phyloP scores from a whole-genome alignment of 768 basidiomycete genomes.

The Megacollybia marginata region DNA sequence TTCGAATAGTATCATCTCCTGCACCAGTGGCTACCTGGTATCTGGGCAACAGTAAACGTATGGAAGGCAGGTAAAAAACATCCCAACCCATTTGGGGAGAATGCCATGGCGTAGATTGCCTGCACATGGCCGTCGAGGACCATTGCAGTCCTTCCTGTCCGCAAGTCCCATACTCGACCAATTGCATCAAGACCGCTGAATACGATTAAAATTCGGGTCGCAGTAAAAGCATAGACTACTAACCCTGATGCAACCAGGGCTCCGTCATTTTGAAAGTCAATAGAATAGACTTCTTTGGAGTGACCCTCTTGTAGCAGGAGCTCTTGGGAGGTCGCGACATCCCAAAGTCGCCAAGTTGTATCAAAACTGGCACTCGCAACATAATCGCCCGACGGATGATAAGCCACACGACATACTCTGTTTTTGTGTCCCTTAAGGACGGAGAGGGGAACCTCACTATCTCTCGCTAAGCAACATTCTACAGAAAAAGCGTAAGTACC shows the following conservation, averaged over 20 bases:
- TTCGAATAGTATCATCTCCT: conserved; percentile 94
- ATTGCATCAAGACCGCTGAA: conserved; percentile 90
- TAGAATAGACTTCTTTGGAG: conserved; percentile 90
- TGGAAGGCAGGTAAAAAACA: conserved; percentile 8
- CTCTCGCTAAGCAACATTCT: conserved; percentile 1
- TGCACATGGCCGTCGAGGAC: conserved; percentile 96
- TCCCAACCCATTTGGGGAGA: conserved; percentile 91
- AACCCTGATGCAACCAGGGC: conserved; percentile 91
- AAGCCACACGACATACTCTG: conserved; percentile 89
- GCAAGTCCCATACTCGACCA: conserved; percentile 93
- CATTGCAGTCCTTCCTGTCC: conserved; percentile 95
- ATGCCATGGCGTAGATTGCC: conserved; percentile 83
- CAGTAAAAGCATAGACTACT: conserved; percentile 14
- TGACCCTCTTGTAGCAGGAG: conserved; percentile 93
- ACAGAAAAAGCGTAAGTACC: conserved; percentile 33
- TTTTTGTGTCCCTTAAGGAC: conserved; percentile 84
- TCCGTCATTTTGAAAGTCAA: conserved; percentile 96
- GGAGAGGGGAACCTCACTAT: conserved; percentile 79
- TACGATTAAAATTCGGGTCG: conserved; percentile 1
- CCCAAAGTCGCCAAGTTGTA: conserved; percentile 97
- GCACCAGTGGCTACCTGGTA: conserved; percentile 97
- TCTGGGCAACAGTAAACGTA: conserved; percentile 31
- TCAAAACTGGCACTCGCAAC: conserved; percentile 95
- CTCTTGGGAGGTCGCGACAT: conserved; percentile 75
- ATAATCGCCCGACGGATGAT: conserved; percentile 93